phyloP scores from a whole-genome alignment of 2,329 filamentous ascomycete species.

The Metarhizium robertsii region DNA sequence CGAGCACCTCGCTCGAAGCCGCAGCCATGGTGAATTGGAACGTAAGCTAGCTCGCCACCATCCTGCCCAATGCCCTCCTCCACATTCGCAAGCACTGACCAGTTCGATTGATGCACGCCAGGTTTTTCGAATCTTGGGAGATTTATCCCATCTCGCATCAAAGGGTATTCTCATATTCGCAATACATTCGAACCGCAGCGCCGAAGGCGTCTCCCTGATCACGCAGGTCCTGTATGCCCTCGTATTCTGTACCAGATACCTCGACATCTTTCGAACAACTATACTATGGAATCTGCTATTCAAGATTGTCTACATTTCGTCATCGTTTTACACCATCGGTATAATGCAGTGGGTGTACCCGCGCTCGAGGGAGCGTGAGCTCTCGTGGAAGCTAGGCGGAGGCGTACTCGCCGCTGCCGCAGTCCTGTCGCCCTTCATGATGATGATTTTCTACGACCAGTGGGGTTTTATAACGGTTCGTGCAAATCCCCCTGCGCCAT shows the following conservation, averaged over 20 bases:
- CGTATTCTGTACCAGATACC: constrained; percentile 81
- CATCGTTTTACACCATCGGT: constrained; percentile 76
- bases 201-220: constrained; percentile 86
- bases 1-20: constrained; percentile 8
- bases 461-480: constrained; percentile 43
- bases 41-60: constrained; percentile 16
- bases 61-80: neutral
- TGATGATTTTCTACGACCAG: constrained; percentile 52
- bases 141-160: constrained; percentile 74
- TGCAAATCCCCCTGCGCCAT: neutral
- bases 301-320: constrained; percentile 81
- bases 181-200: constrained; percentile 79
- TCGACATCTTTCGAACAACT: constrained; percentile 61
- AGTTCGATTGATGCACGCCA: constrained; percentile 15
- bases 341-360: constrained; percentile 83
- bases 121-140: constrained; percentile 69
- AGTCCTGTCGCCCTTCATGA: constrained; percentile 61
- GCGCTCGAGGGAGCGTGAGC: constrained; percentile 79
- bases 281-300: constrained; percentile 66
- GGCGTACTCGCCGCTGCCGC: constrained; percentile 57
- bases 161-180: constrained; percentile 87
- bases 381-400: constrained; percentile 84
- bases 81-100: neutral
- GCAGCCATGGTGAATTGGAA: constrained; percentile 31
- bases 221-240: constrained; percentile 80